Evolutionary conservation across 768 basidiomycete species (phyloP), one percentile per base, ranked within the genome.

Genomic region (Paxillus ammoniavirescens): DNA sequence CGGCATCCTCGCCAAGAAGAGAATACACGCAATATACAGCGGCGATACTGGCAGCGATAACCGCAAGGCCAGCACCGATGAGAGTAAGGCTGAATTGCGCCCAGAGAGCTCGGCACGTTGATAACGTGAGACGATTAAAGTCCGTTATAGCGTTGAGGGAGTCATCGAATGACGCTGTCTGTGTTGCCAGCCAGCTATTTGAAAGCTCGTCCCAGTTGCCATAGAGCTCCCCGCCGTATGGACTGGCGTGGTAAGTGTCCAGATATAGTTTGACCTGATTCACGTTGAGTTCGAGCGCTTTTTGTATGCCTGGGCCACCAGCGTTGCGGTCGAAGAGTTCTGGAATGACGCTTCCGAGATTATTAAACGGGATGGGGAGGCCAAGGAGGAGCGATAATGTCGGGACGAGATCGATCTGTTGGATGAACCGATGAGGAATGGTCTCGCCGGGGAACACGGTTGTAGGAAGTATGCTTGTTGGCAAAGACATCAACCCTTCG

Each of bases 361-460:
- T 98, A 70, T 95, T 97, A 75, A 88, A 98, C 0, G 97, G 97
- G 38, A 99, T 90, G 0, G 95, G 93, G 2, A 97, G 75, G 13
- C 97, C 96, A 9, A 98, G 83, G 14, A 97, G 81, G 15, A 98
- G 82, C 0, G 93, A 87, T 17, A 98, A 71, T 0, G 93, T 87
- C 0, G 96, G 93, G 0, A 97, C 81, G 44, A 99, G 77, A 69
- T 98, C 96, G 56, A 98, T 95, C 71, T 99, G 97, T 61, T 95
- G 89, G 49, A 96, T 80, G 9, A 77, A 75, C 15, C 94, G 82
- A 64, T 81, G 80, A 0, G 77, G 71, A 3, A 71, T 65, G 0
- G 73, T 63, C 15, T 82, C 75, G n/a, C 76, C 82, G 2, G 90
- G 87, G 64, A 87, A 91, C 0, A 73, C 73, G 1, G 72, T 77